Evolutionary conservation across 2,329 filamentous ascomycete species (phyloP), one percentile per base, ranked within the genome.

Genomic region (Pyrenophora seminiperda): DNA sequence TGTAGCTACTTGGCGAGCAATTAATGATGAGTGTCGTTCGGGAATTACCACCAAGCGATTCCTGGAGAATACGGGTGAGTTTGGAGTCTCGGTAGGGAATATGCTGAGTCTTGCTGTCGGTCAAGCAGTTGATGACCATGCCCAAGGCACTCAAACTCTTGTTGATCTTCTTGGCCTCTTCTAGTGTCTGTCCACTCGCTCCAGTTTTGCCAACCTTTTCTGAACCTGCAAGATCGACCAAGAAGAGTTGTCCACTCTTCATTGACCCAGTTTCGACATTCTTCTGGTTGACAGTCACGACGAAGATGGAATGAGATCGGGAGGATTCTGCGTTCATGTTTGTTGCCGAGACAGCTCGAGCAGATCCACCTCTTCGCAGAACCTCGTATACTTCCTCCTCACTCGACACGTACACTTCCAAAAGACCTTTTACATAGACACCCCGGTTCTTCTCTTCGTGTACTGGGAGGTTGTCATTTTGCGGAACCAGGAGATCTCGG

Each of bases 271-370:
- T 96, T 76, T 97, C 93, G 49, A 96, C 86, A 66, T 97, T 97
- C 81, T 97, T 97, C 78, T 97, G 94, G 11, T 91, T 94, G 64
- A 99, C 88, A 34, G 93, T 97, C 68, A 97, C 88, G 70, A 97
- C 91, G 74, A 97, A 97, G 62, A 99, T 97, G 33, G 94, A 97
- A 77, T 99, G 94, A 50, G 94, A 97, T 63, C 94, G 90, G 39
- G 94, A 97, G 1, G 94, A 97, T 73, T 97, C 94, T 74, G 94
- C 89, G 77, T 99, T 99, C 94, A 97, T 97, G 79, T 97, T 97
- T 48, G 94, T 99, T 37, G 93, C 89, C 24, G 94, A 90, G 22
- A 97, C 92, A n/a, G 90, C 90, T 75, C 94, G 83, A 51, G 92
- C 88, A 59, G 87, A 84, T 67, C 92, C 93, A 78, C 94, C 94